Base-by-base conservation (phyloP, 352 stramenopile genomes). In the Peronospora belbahrii region DNA sequence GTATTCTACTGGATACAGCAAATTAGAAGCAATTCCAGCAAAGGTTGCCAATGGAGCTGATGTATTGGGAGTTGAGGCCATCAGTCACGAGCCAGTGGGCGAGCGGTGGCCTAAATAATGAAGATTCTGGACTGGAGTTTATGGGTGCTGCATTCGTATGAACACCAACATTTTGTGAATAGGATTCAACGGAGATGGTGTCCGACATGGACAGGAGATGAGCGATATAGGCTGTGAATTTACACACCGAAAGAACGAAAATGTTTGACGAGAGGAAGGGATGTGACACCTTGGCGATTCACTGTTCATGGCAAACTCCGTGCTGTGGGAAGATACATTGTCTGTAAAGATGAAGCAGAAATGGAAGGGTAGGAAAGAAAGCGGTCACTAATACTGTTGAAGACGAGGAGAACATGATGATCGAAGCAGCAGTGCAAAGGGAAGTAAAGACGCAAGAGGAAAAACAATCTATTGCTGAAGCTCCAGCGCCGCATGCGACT, bases 171-270 rank as follows among this genome's bases (percentile, higher is more conserved):
- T 63, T 89, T n/a, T 90, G 79, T 44, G n/a, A 86, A 36, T 38
- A 65, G 10, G 83, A 95, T 54, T 84, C 64, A 39, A 95, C 40
- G 69, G 72, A 6, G 83, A 95, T 48, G 83, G 82, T 0, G 63
- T 77, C 14, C 91, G 78, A 15, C 93, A 95, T 56, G 83, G 83
- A 22, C 56, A 91, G 51, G 83, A 95, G 52, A 65, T 94, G 0
- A 79, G 84, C 3, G 84, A 95, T 49, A 80, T 80, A 37, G 80
- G 76, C 63, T 95, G 84, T 52, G 50, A 67, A 15, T 94, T 73
- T 70, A 48, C 60, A 14, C 33, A 57, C 32, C 32, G 56, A 32
- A 59, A 47, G 19, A 64, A 70, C 37, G 36, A 50, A 18, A 42
- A 58, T 2, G 41, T 60, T 13, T 45, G 25, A 6, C 67, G 59